These are phyloP conservation scores for Xerocomellus dryophilus DNA, from an alignment of 768 basidiomycete species.

Conservation along the genomic window DNA sequence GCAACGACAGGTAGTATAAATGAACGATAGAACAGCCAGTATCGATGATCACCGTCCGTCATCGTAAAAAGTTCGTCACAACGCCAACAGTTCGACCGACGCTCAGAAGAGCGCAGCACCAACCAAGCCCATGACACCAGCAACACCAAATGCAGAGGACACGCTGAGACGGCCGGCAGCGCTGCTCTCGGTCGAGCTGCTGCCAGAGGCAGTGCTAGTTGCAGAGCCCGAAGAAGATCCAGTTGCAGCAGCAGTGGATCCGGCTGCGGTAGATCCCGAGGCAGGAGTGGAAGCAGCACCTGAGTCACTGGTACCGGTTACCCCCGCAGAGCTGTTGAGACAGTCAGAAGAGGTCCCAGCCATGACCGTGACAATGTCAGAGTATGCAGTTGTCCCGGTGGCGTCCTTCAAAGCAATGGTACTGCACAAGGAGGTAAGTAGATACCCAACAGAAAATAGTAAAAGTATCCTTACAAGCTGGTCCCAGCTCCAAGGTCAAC, in stretches of 20 bases:
- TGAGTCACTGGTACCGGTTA: conserved; percentile 6
- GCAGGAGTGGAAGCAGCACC: conserved; percentile 2
- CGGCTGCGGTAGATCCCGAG: conserved; percentile 2
- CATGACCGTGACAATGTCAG: conserved; percentile 47
- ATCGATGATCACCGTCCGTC: conserved; percentile 16
- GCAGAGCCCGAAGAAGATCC: conserved; percentile 1
- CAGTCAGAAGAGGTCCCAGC: conserved; percentile 35
- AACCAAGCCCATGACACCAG: conserved; percentile 48
- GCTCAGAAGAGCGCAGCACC: conserved; percentile 48
- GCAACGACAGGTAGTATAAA: conserved; percentile 18
- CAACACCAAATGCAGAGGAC: conserved; percentile 41
- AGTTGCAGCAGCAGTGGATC: neutral
- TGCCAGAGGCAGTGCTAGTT: conserved; percentile 22
- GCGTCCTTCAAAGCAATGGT: conserved; percentile 56
- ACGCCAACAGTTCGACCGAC: neutral
- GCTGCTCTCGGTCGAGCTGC: conserved; percentile 26
- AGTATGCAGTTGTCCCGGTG: conserved; percentile 52
- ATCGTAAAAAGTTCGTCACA: conserved; percentile 9
- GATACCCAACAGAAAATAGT: accelerated
- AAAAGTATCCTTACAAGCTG: conserved; percentile 38
- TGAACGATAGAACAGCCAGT: conserved; percentile 14
- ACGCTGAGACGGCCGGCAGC: conserved; percentile 32
- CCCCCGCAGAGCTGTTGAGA: conserved; percentile 20
- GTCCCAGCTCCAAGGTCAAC: conserved; percentile 47
- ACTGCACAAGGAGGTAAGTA: conserved; percentile 33